Conservation (phyloP, 371 early-diverging fungal species). For the Mucor indicus region DNA sequence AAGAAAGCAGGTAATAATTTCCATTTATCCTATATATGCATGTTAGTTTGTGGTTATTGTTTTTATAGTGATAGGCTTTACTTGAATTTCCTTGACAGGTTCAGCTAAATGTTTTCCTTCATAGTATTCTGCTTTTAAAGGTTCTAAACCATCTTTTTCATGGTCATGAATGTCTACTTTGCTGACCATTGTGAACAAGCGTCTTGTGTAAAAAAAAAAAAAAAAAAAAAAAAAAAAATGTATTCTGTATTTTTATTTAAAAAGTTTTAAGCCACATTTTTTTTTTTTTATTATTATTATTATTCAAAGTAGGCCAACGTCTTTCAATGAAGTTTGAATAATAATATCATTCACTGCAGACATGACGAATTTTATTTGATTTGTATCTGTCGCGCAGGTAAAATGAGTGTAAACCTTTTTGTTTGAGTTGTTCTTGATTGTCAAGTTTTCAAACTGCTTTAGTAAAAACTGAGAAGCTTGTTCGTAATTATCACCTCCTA, state of each 20-base stretch:
- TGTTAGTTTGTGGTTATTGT: neutral
- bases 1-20: constrained; percentile 97
- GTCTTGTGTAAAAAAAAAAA: neutral
- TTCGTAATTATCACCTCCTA: constrained; percentile 61
- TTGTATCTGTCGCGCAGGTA: constrained; percentile 59
- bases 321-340: constrained; percentile 48
- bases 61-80: constrained; percentile 6
- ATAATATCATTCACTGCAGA: constrained; percentile 70
- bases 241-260: neutral
- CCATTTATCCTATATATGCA: constrained; percentile 96
- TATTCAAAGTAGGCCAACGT: constrained; percentile 52
- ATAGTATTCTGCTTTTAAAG: constrained; percentile 38
- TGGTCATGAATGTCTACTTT: constrained; percentile 8
- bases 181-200: neutral
- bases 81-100: constrained; percentile 51
- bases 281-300: neutral
- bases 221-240: neutral
- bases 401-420: constrained; percentile 39
- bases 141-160: constrained; percentile 35
- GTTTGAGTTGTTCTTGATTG: constrained; percentile 4
- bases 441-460: constrained; percentile 18
- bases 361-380: constrained; percentile 66
- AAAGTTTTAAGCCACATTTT: constrained; percentile 1
- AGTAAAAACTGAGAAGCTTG: constrained; percentile 28
- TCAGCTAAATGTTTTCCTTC: constrained; percentile 46